These are phyloP conservation scores for Beta corolliflora DNA, from an alignment of 179 eudicot species.

Conservation along the genomic window DNA sequence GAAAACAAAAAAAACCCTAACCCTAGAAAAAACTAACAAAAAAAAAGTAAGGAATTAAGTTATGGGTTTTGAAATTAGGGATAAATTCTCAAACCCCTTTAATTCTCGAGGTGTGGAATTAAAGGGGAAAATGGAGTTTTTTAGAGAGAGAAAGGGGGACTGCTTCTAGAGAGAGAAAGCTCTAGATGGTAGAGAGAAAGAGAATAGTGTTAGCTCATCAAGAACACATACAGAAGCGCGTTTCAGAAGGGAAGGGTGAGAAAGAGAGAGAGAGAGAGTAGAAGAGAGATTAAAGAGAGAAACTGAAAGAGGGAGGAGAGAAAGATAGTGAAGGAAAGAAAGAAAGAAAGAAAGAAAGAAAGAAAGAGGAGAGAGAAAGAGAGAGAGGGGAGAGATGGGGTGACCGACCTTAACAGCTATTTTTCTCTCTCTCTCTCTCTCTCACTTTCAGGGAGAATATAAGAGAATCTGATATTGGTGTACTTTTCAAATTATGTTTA, in stretches of 20 bases:
- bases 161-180: slow-evolving; percentile 24
- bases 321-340: slow-evolving; percentile 24
- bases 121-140: background rate
- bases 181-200: background rate
- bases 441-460: background rate
- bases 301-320: background rate
- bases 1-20: slow-evolving; percentile 18
- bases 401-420: slow-evolving; percentile 23
- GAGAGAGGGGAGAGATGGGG: slow-evolving; percentile 12
- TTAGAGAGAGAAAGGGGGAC: slow-evolving; percentile 1
- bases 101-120: slow-evolving; percentile 3
- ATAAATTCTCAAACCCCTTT: slow-evolving; percentile 25
- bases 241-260: slow-evolving; percentile 9
- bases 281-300: background rate
- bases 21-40: slow-evolving; percentile 11
- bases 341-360: slow-evolving; percentile 7
- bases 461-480: background rate
- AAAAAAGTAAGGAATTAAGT: slow-evolving; percentile 6
- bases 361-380: background rate
- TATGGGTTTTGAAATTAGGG: slow-evolving; percentile 26
- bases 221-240: slow-evolving; percentile 11
- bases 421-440: slow-evolving; percentile 20
- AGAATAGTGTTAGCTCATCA: slow-evolving; percentile 35
- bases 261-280: background rate
- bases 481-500: background rate